Evolutionary conservation across 345 rosid species (phyloP), one percentile per base, ranked within the genome.

Genomic region (Physaria fendleri): DNA sequence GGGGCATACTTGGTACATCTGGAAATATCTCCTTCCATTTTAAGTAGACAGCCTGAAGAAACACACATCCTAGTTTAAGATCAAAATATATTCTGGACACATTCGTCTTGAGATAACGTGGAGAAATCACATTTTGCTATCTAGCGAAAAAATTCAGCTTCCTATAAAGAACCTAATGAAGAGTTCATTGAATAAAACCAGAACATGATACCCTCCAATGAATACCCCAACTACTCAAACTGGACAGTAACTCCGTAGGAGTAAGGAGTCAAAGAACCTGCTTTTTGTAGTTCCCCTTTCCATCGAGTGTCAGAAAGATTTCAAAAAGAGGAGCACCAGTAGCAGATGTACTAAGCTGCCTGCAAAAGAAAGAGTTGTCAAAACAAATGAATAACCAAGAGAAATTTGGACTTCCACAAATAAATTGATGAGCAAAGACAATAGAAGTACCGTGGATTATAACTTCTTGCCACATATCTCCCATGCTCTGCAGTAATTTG

Each of bases 401-500:
- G 3, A 46, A 37, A 13, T 11, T 42, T 3, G 23, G 55, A 57
- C 27, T 29, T 28, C 46, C 43, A 46, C 44, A 69, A 5, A 55
- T 27, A 33, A 35, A 35, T 12, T 13, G 43, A 34, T 58, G 59
- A 34, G 28, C 35, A 27, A 64, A 35, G 65, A 49, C 46, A 48
- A 57, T n/a, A 50, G 29, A 57, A 11, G 49, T 82, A 92, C 98
- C 96, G 78, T 42, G 98, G 93, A 65, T 81, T 81, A 32, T 81
- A 85, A 67, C 86, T 81, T 72, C 88, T 77, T 15, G 90, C 96
- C 6, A 88, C 90, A 78, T 85, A 88, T 81, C 89, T 84, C 66
- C 95, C 98, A 78, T 92, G 93, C 77, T 92, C 98, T 10, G 98
- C 87, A 66, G 95, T 92, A 55, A 92, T 82, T 39, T 74, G 81